Conservation (phyloP, 164 flowering plant species). For the Macadamia integrifolia region DNA sequence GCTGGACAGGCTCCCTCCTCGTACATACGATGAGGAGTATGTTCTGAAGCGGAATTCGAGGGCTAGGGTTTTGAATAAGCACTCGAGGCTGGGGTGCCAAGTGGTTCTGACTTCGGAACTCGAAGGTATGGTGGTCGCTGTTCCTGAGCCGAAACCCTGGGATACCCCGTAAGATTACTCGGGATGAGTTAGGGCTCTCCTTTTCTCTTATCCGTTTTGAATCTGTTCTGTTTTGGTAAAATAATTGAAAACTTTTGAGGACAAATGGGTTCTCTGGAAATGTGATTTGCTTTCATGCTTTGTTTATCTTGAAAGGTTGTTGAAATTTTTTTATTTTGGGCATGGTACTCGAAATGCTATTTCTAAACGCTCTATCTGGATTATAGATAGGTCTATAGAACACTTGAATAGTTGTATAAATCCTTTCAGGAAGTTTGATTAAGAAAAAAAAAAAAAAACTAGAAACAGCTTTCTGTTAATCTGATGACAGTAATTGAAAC, state of each 20-base stretch:
- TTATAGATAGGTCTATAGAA: background rate
- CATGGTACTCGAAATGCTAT: background rate
- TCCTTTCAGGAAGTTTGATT: background rate
- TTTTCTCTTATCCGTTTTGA: background rate
- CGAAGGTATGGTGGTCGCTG: slow-evolving; percentile 96
- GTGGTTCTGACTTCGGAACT: slow-evolving; percentile 61
- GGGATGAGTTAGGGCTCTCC: background rate
- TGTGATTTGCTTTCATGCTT: background rate
- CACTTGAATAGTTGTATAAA: background rate
- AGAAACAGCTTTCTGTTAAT: background rate
- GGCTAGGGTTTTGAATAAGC: slow-evolving; percentile 65
- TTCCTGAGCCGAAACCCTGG: slow-evolving; percentile 97
- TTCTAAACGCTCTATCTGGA: background rate
- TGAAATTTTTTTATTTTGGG: too few species aligned
- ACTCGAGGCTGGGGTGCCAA: slow-evolving; percentile 91
- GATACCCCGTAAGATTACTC: slow-evolving; percentile 50
- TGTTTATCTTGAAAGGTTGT: too few species aligned
- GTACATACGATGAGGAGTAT: slow-evolving; percentile 78
- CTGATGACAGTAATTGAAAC: background rate
- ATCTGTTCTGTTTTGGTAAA: background rate
- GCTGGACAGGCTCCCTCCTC: slow-evolving; percentile 77
- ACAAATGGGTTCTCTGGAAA: background rate
- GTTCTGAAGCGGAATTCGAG: slow-evolving; percentile 57
- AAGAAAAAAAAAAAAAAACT: background rate
- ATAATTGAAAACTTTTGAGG: background rate